Evolutionary conservation across 2,329 filamentous ascomycete species (phyloP).

Genomic region (Colletotrichum sp.): DNA sequence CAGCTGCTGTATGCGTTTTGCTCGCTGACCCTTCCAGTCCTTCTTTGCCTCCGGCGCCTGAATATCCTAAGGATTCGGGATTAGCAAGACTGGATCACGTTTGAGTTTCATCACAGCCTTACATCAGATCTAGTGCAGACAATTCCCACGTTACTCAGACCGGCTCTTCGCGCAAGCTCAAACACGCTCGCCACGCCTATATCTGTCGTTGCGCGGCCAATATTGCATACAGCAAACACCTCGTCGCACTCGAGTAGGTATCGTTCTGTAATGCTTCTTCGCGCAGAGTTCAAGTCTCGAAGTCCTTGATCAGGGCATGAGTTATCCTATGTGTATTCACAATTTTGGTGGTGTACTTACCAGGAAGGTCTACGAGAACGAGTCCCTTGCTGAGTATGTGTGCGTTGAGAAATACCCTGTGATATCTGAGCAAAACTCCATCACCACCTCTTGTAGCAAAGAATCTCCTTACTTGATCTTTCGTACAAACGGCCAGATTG

Average conservation of each 20-base stretch:
- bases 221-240: constrained; percentile 49
- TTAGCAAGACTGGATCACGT: accelerated
- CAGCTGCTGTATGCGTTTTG: constrained; percentile 22
- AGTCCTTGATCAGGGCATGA: constrained; percentile 37
- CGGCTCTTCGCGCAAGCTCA: constrained; percentile 40
- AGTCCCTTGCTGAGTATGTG: constrained; percentile 53
- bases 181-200: constrained; percentile 44
- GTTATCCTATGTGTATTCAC: not conserved
- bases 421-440: accelerated
- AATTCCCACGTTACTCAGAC: constrained; percentile 45
- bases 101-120: constrained; percentile 1
- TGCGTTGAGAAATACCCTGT: constrained; percentile 47
- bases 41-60: constrained; percentile 33
- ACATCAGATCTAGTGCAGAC: constrained; percentile 49
- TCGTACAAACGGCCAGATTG: constrained; percentile 49
- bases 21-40: constrained; percentile 33
- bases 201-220: constrained; percentile 46
- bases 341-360: constrained; percentile 27
- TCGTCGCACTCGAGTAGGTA: constrained; percentile 51
- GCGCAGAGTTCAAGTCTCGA: constrained; percentile 50
- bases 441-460: constrained; percentile 16
- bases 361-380: constrained; percentile 53
- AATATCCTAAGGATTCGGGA: constrained; percentile 30
- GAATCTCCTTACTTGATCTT: constrained; percentile 41
- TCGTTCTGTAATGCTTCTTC: constrained; percentile 47